Base-by-base conservation (phyloP, 2,329 filamentous ascomycete species). In the Xylaria sp. region DNA sequence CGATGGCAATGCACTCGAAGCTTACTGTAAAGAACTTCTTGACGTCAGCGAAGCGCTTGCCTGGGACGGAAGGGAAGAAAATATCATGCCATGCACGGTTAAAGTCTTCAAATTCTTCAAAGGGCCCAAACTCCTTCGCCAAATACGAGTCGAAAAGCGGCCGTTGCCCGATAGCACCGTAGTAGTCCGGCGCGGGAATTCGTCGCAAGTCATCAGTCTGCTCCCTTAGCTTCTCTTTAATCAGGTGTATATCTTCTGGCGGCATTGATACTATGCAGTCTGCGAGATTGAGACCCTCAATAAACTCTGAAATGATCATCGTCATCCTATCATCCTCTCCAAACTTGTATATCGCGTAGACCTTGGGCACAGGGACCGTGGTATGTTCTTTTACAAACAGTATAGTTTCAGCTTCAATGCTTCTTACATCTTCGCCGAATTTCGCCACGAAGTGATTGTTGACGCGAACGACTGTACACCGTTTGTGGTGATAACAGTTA, bases 291-390 rank as follows among this genome's bases (percentile, higher is more conserved):
- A 19, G 4, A 0, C 62, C 62, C 12, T 25, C 8, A n/a, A 64
- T 31, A n/a, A 33, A 51, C 4, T 63, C 56, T 56, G 54, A 63
- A 12, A 65, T 60, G 1, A 65, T 28, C 54, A 65, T 55, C 2
- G 52, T 65, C 1, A 31, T 31, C 28, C 9, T 9, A 9, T 38
- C 12, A 2, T 7, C 19, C 1, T 33, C n/a, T 1, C 12, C 42
- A 9, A 45, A 60, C 0, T 17, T 46, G n/a, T 65, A 65, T 1
- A 62, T 52, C 6, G 61, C 61, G 8, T 67, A 67, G 12, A 67
- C 35, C 12, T 45, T 6, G 12, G 64, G 56, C 1, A 67, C 33
- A 3, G 49, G 59, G 6, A 65, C 47, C 2, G 23, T 43, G 1
- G 57, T 62, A 7, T 60, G 8, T 9, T 53, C 3, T 5, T 40